phyloP scores from a whole-genome alignment of 164 flowering plant species.

The Tinospora cordifolia region DNA sequence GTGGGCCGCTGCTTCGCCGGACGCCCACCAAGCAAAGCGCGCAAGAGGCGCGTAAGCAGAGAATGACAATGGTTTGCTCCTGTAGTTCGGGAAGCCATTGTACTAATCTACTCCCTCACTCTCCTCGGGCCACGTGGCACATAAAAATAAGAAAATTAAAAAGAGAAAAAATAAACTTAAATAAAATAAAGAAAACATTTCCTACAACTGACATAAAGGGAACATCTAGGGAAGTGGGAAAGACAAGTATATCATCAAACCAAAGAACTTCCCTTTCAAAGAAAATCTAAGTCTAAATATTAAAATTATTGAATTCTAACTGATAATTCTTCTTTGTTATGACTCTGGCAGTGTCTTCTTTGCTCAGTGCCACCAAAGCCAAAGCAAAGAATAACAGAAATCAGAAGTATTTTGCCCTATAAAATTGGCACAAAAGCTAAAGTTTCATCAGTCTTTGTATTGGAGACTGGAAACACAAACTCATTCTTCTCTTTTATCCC shows the following conservation, averaged over 20 bases:
- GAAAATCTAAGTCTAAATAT: conserved; percentile 25
- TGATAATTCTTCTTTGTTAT: conserved; percentile 17
- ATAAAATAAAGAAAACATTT: conserved; percentile 2
- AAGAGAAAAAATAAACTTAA: not conserved
- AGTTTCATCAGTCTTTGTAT: conserved; percentile 70
- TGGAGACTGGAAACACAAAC: conserved; percentile 59
- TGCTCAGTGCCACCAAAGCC: not conserved
- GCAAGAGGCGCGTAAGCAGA: not conserved
- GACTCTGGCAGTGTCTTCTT: not conserved
- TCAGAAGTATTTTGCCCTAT: conserved; percentile 22
- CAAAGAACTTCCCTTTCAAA: conserved; percentile 39
- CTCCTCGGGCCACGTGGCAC: not conserved
- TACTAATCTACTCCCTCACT: not conserved
- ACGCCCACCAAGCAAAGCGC: not conserved
- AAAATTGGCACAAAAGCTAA: conserved; percentile 49
- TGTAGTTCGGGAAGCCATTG: not conserved
- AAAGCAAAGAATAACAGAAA: conserved; percentile 53
- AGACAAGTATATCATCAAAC: conserved; percentile 37
- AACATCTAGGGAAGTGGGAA: conserved; percentile 88
- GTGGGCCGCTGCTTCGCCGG: no score
- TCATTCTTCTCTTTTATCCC: conserved; percentile 17
- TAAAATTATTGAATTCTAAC: conserved; percentile 35
- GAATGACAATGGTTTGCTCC: not conserved
- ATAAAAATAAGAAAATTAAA: conserved; percentile 5
- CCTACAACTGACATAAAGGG: conserved; percentile 41